Evolutionary conservation across 2,329 filamentous ascomycete species (phyloP), one percentile per base, ranked within the genome.

Genomic region (Pleomassaria siparia): DNA sequence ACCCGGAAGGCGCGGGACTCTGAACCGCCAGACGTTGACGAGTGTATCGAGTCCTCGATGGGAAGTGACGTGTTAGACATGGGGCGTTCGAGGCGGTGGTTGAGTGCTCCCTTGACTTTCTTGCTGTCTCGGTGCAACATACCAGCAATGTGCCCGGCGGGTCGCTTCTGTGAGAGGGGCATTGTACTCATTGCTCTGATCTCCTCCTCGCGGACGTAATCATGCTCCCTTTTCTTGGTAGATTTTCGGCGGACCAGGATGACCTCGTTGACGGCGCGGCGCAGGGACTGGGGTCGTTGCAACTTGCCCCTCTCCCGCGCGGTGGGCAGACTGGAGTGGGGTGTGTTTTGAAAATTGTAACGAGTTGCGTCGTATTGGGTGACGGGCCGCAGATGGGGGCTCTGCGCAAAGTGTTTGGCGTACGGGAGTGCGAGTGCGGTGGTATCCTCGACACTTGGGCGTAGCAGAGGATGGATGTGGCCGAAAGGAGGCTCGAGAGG

Each of bases 121-220:
- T 84, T 86, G 64, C 81, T 88, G 56, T 89, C 80, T 68, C 77
- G 80, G 49, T 82, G 80, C 37, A 87, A 79, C 37, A 83, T 76
- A 44, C 80, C 80, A 67, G 80, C 81, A 25, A 78, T 75, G 50
- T 85, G 80, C 40, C 80, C 79, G 10, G 80, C 79, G 5, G 85
- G 78, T 43, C 88, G 82, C 44, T 77, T 79, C 50, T 84, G 74
- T 5, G 88, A 84, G 56, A 86, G 80, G 2, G 80, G 78, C 51
- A 83, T n/a, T n/a, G n/a, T 82, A 63, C 83, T 88, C 87, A 96
- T 89, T 44, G 89, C 85, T 65, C 86, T 88, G 64, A 96, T 91
- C 72, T 96, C 90, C 53, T 89, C 89, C 71, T 96, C 91, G 47
- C 92, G 82, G 49, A 87, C 80, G 64, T 84, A 82, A 53, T 95